Evolutionary conservation across 495 filamentous ascomycete species (phyloP).

Genomic region (Penicillium simplicissimum): DNA sequence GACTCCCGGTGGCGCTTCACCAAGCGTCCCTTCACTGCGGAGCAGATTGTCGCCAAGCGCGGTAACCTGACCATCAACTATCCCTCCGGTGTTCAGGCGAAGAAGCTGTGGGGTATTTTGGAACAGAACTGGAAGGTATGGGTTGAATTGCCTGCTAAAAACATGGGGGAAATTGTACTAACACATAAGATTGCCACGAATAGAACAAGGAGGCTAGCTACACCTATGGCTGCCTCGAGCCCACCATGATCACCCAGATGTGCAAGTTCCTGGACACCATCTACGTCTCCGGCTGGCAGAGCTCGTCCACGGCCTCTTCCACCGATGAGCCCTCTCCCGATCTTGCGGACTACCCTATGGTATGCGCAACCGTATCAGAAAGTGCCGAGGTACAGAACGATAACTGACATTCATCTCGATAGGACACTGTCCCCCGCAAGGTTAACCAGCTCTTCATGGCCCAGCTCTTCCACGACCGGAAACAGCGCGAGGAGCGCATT

Average conservation of each 20-base stretch:
- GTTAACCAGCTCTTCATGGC: constrained; percentile 96
- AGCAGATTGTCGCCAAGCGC: constrained; percentile 94
- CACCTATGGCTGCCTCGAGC: constrained; percentile 96
- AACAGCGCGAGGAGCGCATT: constrained; percentile 93
- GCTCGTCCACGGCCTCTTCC: constrained; percentile 90
- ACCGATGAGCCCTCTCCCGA: constrained; percentile 96
- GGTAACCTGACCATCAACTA: constrained; percentile 91
- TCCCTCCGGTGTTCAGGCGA: constrained; percentile 79
- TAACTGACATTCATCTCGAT: constrained; percentile 5
- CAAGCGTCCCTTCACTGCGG: constrained; percentile 88
- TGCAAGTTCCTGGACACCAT: constrained; percentile 98
- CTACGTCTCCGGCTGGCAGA: constrained; percentile 99
- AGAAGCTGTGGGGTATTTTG: constrained; percentile 93
- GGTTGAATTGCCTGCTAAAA: neutral
- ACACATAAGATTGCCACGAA: neutral
- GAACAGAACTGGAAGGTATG: constrained; percentile 80
- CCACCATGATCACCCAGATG: constrained; percentile 99
- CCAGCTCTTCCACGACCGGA: constrained; percentile 98
- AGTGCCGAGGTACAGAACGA: neutral
- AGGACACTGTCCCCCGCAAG: constrained; percentile 99
- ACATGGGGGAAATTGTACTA: neutral
- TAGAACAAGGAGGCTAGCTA: constrained; percentile 83
- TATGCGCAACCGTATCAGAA: constrained; percentile 40
- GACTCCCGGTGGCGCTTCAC: constrained; percentile 91
- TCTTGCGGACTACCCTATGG: constrained; percentile 97